Conservation (phyloP, 257 asterid species). For the Rauvolfia tetraphylla region DNA sequence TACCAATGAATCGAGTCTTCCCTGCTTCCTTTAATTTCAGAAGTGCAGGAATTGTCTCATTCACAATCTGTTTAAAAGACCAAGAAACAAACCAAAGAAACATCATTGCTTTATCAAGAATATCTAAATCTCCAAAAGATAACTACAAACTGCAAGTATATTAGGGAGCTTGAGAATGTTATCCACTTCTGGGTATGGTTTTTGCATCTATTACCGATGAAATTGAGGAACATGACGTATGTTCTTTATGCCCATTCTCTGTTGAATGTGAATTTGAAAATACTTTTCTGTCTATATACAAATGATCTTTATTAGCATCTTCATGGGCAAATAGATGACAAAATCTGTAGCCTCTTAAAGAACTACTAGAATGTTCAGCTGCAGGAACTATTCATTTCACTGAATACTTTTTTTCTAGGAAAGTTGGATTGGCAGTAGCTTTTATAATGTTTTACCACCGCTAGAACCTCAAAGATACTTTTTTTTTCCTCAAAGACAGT, state of each 20-base stretch:
- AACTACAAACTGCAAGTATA: neutral
- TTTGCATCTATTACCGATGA: neutral
- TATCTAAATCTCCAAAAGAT: neutral
- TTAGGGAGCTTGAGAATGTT: neutral
- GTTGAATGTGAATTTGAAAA: neutral
- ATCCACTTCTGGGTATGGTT: neutral
- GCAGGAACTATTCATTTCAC: too few species aligned
- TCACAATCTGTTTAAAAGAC: slow-evolving; percentile 62
- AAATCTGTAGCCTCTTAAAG: neutral
- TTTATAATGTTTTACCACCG: neutral
- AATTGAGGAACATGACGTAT: neutral
- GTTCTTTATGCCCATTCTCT: neutral
- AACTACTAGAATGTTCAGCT: neutral
- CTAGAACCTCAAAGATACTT: neutral
- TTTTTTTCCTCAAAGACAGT: too few species aligned
- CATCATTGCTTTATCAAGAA: neutral
- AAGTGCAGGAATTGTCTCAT: slow-evolving; percentile 92
- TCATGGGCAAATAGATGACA: neutral
- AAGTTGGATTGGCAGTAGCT: neutral
- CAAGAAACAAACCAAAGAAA: slow-evolving; percentile 20
- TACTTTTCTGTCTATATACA: neutral
- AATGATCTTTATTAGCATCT: neutral
- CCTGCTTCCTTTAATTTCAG: slow-evolving; percentile 71
- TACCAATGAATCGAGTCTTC: slow-evolving; percentile 81
- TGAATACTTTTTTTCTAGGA: too few species aligned